Conservation (phyloP, 2,329 filamentous ascomycete species). For the Cercospora sesami region DNA sequence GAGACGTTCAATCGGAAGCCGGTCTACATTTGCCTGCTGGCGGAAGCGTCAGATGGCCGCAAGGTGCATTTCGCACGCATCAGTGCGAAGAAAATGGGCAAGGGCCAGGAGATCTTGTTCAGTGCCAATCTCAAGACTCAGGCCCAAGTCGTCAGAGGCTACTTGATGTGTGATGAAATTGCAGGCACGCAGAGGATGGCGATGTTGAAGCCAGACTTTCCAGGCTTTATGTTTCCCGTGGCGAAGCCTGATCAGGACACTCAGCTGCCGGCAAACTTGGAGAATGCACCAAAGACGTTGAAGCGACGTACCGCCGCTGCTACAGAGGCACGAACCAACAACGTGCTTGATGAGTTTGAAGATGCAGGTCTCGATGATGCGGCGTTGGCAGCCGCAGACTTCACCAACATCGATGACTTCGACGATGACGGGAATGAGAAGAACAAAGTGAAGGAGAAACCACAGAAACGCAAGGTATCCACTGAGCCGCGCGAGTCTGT, state of each 20-base stretch:
- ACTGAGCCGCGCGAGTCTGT: conserved; percentile 43
- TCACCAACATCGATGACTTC: conserved; percentile 55
- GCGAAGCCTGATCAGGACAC: conserved; percentile 25
- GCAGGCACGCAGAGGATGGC: conserved; percentile 59
- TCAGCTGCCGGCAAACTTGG: not conserved
- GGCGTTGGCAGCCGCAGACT: conserved; percentile 51
- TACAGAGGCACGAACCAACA: not conserved
- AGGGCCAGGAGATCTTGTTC: conserved; percentile 61
- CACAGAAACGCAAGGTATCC: conserved; percentile 11
- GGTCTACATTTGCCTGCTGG: conserved; percentile 72
- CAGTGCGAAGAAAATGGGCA: conserved; percentile 64
- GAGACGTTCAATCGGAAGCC: no score
- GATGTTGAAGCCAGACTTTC: conserved; percentile 53
- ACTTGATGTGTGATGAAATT: conserved; percentile 82
- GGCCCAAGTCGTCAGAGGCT: conserved; percentile 63
- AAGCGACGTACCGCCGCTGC: conserved; percentile 28
- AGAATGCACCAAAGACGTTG: conserved; percentile 31
- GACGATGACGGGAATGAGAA: conserved; percentile 31
- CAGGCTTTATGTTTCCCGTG: conserved; percentile 47
- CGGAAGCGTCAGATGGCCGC: conserved; percentile 67
- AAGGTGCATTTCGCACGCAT: conserved; percentile 68
- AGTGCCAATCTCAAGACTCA: conserved; percentile 56
- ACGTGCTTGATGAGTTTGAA: conserved; percentile 52
- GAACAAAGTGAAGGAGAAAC: conserved; percentile 6
- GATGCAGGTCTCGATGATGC: conserved; percentile 56